Evolutionary conservation across 768 basidiomycete species (phyloP).

Genomic region (Boletus barrowsii): DNA sequence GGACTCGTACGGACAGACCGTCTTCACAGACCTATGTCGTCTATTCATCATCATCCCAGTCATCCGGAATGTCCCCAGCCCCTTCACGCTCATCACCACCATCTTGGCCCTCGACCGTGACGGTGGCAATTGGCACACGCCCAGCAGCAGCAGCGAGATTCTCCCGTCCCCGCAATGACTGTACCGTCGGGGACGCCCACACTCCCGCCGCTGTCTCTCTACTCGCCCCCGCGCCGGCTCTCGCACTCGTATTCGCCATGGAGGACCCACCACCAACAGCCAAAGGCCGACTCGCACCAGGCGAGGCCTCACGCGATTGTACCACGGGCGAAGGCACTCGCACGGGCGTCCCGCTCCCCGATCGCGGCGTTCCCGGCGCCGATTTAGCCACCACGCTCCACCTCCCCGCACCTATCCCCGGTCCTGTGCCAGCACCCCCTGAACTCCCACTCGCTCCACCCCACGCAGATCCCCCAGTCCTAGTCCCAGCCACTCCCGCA

Average conservation of each 20-base stretch:
- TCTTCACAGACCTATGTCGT: neutral
- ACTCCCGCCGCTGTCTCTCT: constrained; percentile 1
- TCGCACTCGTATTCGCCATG: neutral
- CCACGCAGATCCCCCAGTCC: neutral
- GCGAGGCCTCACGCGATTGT: constrained; percentile 8
- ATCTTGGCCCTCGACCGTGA: neutral
- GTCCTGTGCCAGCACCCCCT: neutral
- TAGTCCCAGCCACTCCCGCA: neutral
- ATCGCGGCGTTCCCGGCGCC: constrained; percentile 1
- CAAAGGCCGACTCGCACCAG: constrained; percentile 1
- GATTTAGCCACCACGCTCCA: constrained; percentile 24
- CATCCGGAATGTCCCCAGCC: constrained; percentile 40
- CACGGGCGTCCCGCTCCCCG: constrained; percentile 5
- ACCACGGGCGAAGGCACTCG: constrained; percentile 16
- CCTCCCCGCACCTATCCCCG: neutral
- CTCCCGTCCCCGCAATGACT: constrained; percentile 11
- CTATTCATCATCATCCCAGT: constrained; percentile 56
- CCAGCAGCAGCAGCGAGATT: neutral
- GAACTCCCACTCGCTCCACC: neutral
- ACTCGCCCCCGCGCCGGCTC: neutral
- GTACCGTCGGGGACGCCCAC: constrained; percentile 24
- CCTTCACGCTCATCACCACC: neutral
- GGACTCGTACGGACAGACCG: too few relatives aligned
- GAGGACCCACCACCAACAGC: neutral
- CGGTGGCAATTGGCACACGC: neutral